Evolutionary conservation across 441 rosid species (phyloP), one percentile per base, ranked within the genome.

Genomic region (Theobroma grandiflorum): DNA sequence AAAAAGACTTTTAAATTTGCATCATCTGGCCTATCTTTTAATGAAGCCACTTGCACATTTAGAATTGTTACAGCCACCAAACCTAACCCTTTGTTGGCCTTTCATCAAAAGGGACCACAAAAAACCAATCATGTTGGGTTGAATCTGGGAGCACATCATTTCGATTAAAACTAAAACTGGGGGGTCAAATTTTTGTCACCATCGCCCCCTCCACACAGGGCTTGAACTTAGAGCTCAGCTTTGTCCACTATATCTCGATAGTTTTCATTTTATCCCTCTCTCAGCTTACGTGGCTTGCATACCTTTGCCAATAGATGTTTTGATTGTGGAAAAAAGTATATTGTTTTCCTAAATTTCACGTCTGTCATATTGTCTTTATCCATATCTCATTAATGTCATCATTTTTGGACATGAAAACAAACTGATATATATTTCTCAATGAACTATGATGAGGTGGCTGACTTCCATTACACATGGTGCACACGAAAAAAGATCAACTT

Each of bases 391-490:
- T 35, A 64, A 40, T 61, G 18, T 71, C 67, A 35, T 64, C 52
- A 43, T 61, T 26, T 65, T 45, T 42, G 35, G 18, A 52, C 42
- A 66, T 59, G 47, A 79, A 76, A 75, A 81, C 81, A 81, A 74
- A 9, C 38, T 50, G 61, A 22, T 72, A 20, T 53, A 58, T 45
- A 50, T 69, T 50, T 65, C 53, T 79, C 20, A 49, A 33, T 16
- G 33, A 35, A 70, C 2, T 4, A 52, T 16, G 62, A 59, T 76
- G 72, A 20, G 59, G 43, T 63, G 71, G 74, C 83, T 63, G 35
- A 10, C 33, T 69, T 72, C 53, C 64, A 47, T 64, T 55, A 84
- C 88, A 83, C 83, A 79, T 83, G 88, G 62, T 62, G 82, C 86
- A 84, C 86, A 82, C 79, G 86, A 55, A 52, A 75, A 26, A 64